Percentiles rank a stretch among this genome's conserved stretches.
Evolutionary conservation across 1,139 yeast species (phyloP).

Genomic region (Pichia sp.): DNA sequence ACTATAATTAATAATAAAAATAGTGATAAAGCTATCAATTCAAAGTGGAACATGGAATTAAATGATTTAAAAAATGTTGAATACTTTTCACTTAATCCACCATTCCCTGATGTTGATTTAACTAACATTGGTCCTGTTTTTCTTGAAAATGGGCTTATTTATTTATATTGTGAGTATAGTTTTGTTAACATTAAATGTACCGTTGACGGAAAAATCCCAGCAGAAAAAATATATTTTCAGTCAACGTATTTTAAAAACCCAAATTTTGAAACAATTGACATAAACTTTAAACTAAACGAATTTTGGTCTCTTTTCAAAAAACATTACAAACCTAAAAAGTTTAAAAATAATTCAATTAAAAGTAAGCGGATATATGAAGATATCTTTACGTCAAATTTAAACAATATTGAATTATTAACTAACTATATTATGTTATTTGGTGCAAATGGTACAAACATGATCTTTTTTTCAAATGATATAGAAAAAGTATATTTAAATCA

Average conservation of each 20-base stretch:
- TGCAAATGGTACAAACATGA: constrained; percentile 20
- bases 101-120: constrained; percentile 24
- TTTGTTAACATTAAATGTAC: constrained; percentile 21
- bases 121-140: constrained; percentile 25
- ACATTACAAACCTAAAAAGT: background rate
- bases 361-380: background rate
- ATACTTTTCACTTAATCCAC: constrained; percentile 19
- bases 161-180: constrained; percentile 21
- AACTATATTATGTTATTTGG: constrained; percentile 25
- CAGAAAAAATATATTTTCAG: constrained; percentile 21
- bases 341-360: background rate
- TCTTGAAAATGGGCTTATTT: constrained; percentile 24
- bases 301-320: constrained; percentile 2
- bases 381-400: constrained; percentile 5
- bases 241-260: constrained; percentile 22
- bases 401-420: constrained; percentile 18
- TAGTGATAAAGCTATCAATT: background rate
- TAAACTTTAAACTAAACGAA: constrained; percentile 7
- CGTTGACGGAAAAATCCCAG: constrained; percentile 21
- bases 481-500: background rate
- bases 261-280: constrained; percentile 16
- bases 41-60: background rate
- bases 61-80: background rate
- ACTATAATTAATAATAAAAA: background rate
- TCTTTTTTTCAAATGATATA: constrained; percentile 11